A percentile compares a stretch with the other conserved stretches of the same genome.
Conservation (phyloP, 495 filamentous ascomycete species). For the Jackrogersella minutella region DNA sequence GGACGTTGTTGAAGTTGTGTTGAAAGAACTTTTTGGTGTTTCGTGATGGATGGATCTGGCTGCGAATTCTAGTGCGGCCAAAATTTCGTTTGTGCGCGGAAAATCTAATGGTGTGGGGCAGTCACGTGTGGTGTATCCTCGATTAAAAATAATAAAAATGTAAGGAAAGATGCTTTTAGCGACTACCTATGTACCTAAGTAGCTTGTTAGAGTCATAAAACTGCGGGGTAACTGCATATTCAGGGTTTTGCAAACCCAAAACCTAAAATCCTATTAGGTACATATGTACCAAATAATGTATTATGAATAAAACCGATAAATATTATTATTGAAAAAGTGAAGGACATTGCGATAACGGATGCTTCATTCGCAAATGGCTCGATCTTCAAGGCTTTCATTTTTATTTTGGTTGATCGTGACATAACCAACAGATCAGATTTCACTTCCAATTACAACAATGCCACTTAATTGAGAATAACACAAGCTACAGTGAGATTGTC, state of each 20-base stretch:
- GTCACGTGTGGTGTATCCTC: constrained; percentile 29
- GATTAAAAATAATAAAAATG: constrained; percentile 10
- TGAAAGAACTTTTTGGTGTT: constrained; percentile 37
- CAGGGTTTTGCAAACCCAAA: neutral
- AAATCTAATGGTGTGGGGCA: constrained; percentile 21
- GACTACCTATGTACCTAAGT: neutral
- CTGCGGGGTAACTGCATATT: neutral
- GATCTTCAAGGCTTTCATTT: too few species aligned
- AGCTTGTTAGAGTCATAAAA: neutral
- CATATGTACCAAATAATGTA: too few species aligned
- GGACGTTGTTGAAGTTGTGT: constrained; percentile 42
- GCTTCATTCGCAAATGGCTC: too few species aligned
- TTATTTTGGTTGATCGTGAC: too few species aligned
- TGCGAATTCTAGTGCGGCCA: constrained; percentile 46
- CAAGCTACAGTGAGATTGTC: neutral
- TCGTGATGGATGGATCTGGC: constrained; percentile 40
- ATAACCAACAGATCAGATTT: neutral
- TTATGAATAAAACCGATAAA: too few species aligned
- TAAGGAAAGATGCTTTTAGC: too few species aligned
- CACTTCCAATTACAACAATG: neutral
- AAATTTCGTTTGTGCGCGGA: constrained; percentile 48
- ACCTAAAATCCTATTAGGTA: neutral
- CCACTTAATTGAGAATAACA: neutral
- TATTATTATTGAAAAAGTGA: too few species aligned
- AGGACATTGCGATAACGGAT: neutral